Conservation (phyloP, 1,139 yeast genomes). For the Zygosaccharomyces sapae region DNA sequence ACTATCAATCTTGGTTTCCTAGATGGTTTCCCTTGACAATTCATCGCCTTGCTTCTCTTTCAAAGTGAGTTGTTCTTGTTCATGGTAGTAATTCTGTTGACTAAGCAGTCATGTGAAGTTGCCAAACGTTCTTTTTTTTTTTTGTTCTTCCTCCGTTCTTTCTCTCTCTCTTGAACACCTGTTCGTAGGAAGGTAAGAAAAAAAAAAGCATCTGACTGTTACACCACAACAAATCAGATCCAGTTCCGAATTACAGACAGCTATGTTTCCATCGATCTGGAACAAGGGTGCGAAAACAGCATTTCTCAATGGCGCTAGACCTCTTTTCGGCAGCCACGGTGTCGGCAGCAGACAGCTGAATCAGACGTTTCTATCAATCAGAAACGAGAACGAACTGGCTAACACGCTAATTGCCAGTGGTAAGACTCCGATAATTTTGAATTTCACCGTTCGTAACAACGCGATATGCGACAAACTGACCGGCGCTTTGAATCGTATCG, state of each 20-base stretch:
- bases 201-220: no score
- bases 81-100: neutral
- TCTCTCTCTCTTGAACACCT: no score
- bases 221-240: no score
- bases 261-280: no score
- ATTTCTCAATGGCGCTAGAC: neutral
- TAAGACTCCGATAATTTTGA: constrained; percentile 60
- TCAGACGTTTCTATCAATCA: constrained; percentile 42
- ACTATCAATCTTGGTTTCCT: constrained; percentile 52
- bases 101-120: neutral
- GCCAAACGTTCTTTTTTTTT: no score
- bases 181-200: no score
- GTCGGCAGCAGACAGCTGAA: constrained; percentile 15
- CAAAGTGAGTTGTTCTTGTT: neutral
- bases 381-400: constrained; percentile 52
- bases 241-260: no score
- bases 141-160: no score
- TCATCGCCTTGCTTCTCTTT: neutral
- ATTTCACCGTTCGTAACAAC: constrained; percentile 70
- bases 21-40: neutral
- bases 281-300: no score
- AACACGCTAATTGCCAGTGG: constrained; percentile 46
- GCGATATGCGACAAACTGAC: constrained; percentile 59
- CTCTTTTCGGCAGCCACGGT: neutral
- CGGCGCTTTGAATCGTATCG: constrained; percentile 54